A percentile compares a stretch with the other conserved stretches of the same genome.
Conservation (phyloP, 441 rosid genomes). For the Jatropha podagrica region DNA sequence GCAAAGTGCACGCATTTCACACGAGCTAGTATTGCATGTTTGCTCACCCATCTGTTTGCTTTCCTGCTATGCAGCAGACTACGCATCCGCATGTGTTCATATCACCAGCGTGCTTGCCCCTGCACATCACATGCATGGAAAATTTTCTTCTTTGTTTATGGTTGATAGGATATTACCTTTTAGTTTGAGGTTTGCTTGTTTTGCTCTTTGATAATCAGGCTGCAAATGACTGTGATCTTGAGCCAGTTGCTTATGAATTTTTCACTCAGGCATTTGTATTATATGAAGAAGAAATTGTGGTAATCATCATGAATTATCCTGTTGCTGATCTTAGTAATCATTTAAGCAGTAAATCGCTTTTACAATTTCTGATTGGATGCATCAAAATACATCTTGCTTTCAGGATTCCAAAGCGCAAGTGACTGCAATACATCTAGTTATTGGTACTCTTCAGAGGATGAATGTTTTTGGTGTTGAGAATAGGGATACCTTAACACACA, state of each 20-base stretch:
- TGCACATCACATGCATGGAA: background rate
- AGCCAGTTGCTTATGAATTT: slow-evolving; percentile 95
- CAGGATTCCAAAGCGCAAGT: slow-evolving; percentile 97
- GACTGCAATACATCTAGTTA: slow-evolving; percentile 84
- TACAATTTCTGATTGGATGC: background rate
- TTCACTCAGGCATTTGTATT: slow-evolving; percentile 88
- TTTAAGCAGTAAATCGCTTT: background rate
- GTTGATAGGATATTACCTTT: background rate
- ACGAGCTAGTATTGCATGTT: background rate
- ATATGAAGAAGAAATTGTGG: slow-evolving; percentile 97
- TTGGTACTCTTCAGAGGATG: slow-evolving; percentile 97
- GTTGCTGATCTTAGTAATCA: background rate
- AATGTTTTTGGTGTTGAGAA: slow-evolving; percentile 94
- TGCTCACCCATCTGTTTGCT: background rate
- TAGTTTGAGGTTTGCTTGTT: slow-evolving; percentile 12
- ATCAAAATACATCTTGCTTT: background rate
- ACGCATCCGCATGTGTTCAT: background rate
- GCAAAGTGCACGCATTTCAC: background rate
- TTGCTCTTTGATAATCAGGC: slow-evolving; percentile 51
- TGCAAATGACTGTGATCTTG: slow-evolving; percentile 91
- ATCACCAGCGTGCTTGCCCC: background rate
- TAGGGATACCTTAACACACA: slow-evolving; percentile 96
- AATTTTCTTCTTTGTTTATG: slow-evolving; percentile 7
- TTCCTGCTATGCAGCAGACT: background rate
- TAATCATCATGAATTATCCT: slow-evolving; percentile 34